These are phyloP conservation scores for Gloeostereum incarnatum DNA, from an alignment of 768 basidiomycete species.

Conservation along the genomic window DNA sequence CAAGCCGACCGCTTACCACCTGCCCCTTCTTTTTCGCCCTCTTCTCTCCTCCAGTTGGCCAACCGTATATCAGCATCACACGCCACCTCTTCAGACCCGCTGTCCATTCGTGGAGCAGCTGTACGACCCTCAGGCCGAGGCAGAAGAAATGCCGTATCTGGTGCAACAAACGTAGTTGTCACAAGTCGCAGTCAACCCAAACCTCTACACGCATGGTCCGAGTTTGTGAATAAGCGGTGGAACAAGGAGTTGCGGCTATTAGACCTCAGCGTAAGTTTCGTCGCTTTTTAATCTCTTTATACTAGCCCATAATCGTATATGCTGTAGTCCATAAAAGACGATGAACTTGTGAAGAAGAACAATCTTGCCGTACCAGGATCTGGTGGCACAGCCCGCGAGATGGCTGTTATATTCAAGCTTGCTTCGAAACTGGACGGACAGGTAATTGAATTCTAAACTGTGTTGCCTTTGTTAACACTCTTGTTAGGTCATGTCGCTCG, in stretches of 20 bases:
- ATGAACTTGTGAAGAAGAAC: constrained; percentile 66
- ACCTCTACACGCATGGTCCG: constrained; percentile 60
- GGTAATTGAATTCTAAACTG: constrained; percentile 23
- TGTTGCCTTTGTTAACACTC: constrained; percentile 1
- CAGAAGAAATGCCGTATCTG: constrained; percentile 49
- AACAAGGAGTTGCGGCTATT: constrained; percentile 61
- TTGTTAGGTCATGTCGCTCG: constrained; percentile 66
- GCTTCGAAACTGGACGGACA: constrained; percentile 71
- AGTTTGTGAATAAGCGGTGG: constrained; percentile 67
- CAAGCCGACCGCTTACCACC: constrained; percentile 18
- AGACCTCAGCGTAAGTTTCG: constrained; percentile 67
- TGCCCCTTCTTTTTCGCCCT: constrained; percentile 11
- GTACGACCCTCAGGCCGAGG: constrained; percentile 41
- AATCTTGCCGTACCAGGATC: constrained; percentile 65
- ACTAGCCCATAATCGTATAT: constrained; percentile 12
- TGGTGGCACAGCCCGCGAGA: constrained; percentile 54
- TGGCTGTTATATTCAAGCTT: constrained; percentile 84
- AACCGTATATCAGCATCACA: constrained; percentile 28
- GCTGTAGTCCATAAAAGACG: constrained; percentile 64
- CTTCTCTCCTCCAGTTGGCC: constrained; percentile 24
- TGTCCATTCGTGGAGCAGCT: constrained; percentile 61
- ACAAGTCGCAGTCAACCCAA: background rate
- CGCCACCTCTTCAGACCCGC: constrained; percentile 37
- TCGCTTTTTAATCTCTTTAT: constrained; percentile 6
- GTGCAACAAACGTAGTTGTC: constrained; percentile 5